phyloP scores from a whole-genome alignment of 306 rosid genomes.

The Phaseolus lunatus region DNA sequence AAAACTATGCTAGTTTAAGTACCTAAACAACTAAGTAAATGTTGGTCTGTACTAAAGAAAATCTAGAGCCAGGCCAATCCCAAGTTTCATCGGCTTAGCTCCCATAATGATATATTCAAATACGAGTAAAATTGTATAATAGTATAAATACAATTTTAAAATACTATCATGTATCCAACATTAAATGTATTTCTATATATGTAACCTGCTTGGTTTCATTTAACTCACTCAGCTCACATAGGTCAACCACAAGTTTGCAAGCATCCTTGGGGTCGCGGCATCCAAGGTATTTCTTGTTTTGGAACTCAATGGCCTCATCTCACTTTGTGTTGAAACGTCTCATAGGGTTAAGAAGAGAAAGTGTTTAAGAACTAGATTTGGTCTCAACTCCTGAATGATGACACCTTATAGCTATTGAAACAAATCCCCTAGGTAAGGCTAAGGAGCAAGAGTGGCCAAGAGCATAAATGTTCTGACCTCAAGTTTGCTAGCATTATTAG shows the following conservation, averaged over 20 bases:
- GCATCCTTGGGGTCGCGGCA: too few relatives aligned
- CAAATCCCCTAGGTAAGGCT: too few relatives aligned
- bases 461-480: too few relatives aligned
- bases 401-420: too few relatives aligned
- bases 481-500: too few relatives aligned
- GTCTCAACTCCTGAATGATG: too few relatives aligned
- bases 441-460: too few relatives aligned
- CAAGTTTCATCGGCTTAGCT: constrained; percentile 1
- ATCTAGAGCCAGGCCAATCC: constrained; percentile 26
- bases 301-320: too few relatives aligned
- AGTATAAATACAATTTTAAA: constrained; percentile 4
- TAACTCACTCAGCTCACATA: neutral
- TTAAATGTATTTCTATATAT: neutral
- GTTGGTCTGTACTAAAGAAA: neutral
- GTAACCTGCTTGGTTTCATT: constrained; percentile 21
- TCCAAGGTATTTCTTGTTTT: too few relatives aligned
- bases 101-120: constrained; percentile 10
- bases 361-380: too few relatives aligned
- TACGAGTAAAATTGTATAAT: neutral
- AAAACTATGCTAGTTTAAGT: neutral
- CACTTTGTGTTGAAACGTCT: too few relatives aligned
- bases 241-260: neutral
- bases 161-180: neutral
- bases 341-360: too few relatives aligned
- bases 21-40: constrained; percentile 11